Percentiles rank a stretch among this genome's conserved stretches.
phyloP scores from a whole-genome alignment of 345 rosid species.

The Melaleuca alternifolia region DNA sequence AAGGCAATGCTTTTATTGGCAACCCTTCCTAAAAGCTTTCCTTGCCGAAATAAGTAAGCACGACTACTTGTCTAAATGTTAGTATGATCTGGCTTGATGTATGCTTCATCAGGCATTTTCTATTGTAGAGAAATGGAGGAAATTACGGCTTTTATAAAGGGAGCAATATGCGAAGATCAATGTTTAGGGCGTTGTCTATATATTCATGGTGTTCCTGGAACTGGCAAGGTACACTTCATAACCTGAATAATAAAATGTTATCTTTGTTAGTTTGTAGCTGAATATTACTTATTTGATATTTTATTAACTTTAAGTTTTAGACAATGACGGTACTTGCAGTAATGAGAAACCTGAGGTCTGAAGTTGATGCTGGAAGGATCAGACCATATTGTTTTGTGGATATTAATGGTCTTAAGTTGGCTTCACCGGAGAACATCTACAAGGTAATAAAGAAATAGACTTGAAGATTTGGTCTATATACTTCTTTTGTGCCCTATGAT shows the following conservation, averaged over 20 bases:
- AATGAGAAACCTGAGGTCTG: conserved; percentile 72
- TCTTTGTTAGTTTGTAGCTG: background rate
- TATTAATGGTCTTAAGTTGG: conserved; percentile 88
- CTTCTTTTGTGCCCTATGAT: background rate
- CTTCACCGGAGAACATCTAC: conserved; percentile 88
- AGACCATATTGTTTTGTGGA: conserved; percentile 85
- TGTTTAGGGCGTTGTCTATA: conserved; percentile 92
- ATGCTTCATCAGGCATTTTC: background rate
- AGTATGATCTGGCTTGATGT: background rate
- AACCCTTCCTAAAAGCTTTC: conserved; percentile 71
- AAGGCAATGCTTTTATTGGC: conserved; percentile 77
- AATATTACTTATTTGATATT: conserved; percentile 1
- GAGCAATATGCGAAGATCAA: conserved; percentile 79
- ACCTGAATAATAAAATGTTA: background rate
- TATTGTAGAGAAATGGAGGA: conserved; percentile 75
- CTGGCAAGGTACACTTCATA: conserved; percentile 54
- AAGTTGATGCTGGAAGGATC: conserved; percentile 68
- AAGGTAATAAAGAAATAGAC: conserved; percentile 21
- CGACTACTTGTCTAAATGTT: background rate
- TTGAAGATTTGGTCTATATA: background rate
- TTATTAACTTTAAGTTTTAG: conserved; percentile 23
- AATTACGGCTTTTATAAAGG: conserved; percentile 65
- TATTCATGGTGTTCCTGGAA: conserved; percentile 97
- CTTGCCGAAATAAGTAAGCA: conserved; percentile 74
- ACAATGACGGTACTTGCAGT: conserved; percentile 82